phyloP scores from a whole-genome alignment of 1,284 basidiomycete species.

The Golubevia sp. region DNA sequence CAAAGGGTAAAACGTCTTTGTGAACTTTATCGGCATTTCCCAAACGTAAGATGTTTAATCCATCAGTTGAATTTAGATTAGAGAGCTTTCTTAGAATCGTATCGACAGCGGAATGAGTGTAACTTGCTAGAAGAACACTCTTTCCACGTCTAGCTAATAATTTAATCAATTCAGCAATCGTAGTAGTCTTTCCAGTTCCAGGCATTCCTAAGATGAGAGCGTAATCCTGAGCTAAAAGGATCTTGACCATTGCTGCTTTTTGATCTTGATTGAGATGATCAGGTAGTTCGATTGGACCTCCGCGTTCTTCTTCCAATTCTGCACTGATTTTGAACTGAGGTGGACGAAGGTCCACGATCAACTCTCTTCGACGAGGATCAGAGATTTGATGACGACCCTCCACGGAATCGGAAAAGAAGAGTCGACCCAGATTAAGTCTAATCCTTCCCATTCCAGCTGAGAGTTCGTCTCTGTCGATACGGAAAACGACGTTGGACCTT shows the following conservation, averaged over 20 bases:
- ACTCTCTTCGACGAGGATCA: conserved; percentile 67
- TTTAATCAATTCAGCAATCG: conserved; percentile 85
- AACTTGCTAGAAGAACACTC: conserved; percentile 84
- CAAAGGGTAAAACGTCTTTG: conserved; percentile 74
- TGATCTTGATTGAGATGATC: conserved; percentile 76
- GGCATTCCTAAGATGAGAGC: conserved; percentile 95
- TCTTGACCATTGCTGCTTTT: conserved; percentile 73
- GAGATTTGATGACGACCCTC: conserved; percentile 64
- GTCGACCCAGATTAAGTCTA: conserved; percentile 82
- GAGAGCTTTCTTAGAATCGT: conserved; percentile 81
- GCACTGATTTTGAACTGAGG: conserved; percentile 70
- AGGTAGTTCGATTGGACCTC: conserved; percentile 47
- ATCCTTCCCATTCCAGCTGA: conserved; percentile 83
- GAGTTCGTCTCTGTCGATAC: conserved; percentile 93
- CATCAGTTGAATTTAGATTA: conserved; percentile 66
- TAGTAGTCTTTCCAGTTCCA: conserved; percentile 96
- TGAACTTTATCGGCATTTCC: conserved; percentile 89
- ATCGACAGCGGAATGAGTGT: conserved; percentile 97
- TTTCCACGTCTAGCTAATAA: conserved; percentile 79
- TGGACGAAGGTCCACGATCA: conserved; percentile 78
- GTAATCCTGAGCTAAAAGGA: conserved; percentile 82
- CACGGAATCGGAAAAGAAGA: conserved; percentile 77
- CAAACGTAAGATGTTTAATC: conserved; percentile 71
- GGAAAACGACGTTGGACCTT: conserved; percentile 68
- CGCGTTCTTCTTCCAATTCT: conserved; percentile 25